Evolutionary conservation across 768 basidiomycete genomes (phyloP), one percentile per base, ranked within the genome.

Genomic region (Mycena polygramma): DNA sequence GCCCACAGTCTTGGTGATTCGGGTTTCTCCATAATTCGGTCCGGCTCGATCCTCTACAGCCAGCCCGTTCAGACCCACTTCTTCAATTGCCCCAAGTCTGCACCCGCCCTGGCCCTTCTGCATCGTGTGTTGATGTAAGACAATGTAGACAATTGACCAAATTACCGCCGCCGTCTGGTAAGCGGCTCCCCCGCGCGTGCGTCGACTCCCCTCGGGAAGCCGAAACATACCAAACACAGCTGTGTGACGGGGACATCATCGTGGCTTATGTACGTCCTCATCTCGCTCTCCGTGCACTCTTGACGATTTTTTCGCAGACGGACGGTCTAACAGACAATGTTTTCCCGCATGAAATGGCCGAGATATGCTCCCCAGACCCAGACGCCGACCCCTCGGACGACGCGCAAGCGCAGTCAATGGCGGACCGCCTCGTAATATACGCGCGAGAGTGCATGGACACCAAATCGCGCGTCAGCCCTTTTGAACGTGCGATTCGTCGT

Each of bases 381-480:
- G 76, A 75, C 20, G 55, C 53, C 5, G 65, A 62, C 51, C 51
- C 49, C 11, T 64, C 69, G 19, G 69, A 73, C 63, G 72, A 67
- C 57, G 72, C 69, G n/a, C 85, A 85, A 67, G 88, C 83, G 19
- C 85, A 89, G 70, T 79, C 81, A 14, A 85, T 90, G 75, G 86
- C 88, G 14, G 85, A 89, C 62, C 83, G 85, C 19, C 79, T 88
- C n/a, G 83, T 89, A 8, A 81, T 86, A 35, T 86, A 88, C 51
- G 85, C 88, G 7, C 79, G 77, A 55, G 74, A 76, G 41, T 89
- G 87, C 73, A 89, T 89, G 88, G 77, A 75, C 55, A 84, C 86
- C 68, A 81, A 79, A 52, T 81, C 79, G 71, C 80, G 86, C 57
- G 79, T 80, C 24, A 87, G 86, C 71, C 88, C 88, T 2, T 89